phyloP scores from a whole-genome alignment of 768 basidiomycete genomes.

The Macrocybe gigantea region DNA sequence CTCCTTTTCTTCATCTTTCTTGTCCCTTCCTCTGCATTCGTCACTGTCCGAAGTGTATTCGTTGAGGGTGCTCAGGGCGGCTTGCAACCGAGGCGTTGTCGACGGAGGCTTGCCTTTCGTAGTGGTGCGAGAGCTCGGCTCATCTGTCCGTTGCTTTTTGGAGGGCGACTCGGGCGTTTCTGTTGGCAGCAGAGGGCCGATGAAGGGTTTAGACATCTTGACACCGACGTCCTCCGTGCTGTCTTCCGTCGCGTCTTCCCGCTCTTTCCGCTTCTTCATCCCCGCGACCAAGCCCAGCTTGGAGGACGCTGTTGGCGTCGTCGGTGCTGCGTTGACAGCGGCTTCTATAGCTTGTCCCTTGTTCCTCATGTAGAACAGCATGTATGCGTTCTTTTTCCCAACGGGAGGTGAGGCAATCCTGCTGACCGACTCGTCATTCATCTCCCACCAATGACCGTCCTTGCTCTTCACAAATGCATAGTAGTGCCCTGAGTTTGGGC shows the following conservation, averaged over 20 bases:
- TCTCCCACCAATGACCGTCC: slow-evolving; percentile 77
- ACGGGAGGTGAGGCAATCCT: slow-evolving; percentile 39
- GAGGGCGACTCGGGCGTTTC: slow-evolving; percentile 17
- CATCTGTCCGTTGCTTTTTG: slow-evolving; percentile 11
- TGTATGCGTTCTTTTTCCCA: slow-evolving; percentile 77
- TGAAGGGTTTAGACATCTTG: slow-evolving; percentile 46
- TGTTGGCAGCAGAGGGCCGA: slow-evolving; percentile 64
- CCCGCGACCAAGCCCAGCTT: slow-evolving; percentile 34
- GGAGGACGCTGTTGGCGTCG: slow-evolving; percentile 22
- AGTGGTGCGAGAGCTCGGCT: slow-evolving; percentile 1
- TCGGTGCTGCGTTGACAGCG: slow-evolving; percentile 36
- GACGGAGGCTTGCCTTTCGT: slow-evolving; percentile 13
- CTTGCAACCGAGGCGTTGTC: slow-evolving; percentile 1
- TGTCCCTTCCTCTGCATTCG: slow-evolving; percentile 6
- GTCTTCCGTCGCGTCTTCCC: slow-evolving; percentile 32
- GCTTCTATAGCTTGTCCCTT: slow-evolving; percentile 72
- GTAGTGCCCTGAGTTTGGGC: slow-evolving; percentile 96
- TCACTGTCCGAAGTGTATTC: slow-evolving; percentile 25
- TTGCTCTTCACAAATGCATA: slow-evolving; percentile 75
- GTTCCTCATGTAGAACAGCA: slow-evolving; percentile 86
- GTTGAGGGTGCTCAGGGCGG: slow-evolving; percentile 14
- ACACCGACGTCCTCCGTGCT: slow-evolving; percentile 44
- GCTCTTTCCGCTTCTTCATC: slow-evolving; percentile 42
- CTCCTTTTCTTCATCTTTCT: neutral
- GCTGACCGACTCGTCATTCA: slow-evolving; percentile 85